Conservation (phyloP, 495 filamentous ascomycete species). For the Neurospora sp. region DNA sequence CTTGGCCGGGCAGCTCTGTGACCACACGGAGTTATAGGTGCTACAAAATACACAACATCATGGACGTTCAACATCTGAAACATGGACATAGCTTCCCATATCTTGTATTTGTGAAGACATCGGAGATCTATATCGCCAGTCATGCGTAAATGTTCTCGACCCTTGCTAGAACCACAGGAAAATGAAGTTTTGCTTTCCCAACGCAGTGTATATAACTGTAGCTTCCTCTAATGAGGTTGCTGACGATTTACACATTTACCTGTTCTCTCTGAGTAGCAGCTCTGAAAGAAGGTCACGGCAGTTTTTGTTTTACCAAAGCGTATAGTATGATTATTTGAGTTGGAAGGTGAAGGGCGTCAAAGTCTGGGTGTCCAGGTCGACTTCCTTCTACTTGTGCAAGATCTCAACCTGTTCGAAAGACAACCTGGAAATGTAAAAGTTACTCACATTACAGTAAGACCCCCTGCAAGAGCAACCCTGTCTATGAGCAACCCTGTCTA, state of each 20-base stretch:
- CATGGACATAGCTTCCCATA: not conserved
- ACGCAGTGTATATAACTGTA: not conserved
- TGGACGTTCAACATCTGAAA: not conserved
- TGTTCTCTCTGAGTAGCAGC: not conserved
- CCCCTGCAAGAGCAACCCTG: too few relatives aligned
- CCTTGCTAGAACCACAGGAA: not conserved
- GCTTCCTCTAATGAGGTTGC: not conserved
- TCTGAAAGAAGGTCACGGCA: not conserved
- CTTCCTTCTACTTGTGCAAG: not conserved
- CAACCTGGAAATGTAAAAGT: not conserved
- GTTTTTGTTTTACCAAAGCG: not conserved
- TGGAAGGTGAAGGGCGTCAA: not conserved
- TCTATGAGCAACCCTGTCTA: too few relatives aligned
- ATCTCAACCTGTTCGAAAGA: not conserved
- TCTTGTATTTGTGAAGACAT: too few relatives aligned
- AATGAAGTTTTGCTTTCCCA: not conserved
- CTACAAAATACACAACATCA: not conserved
- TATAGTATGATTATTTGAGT: not conserved
- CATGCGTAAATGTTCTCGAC: not conserved
- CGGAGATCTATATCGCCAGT: not conserved
- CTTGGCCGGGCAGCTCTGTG: not conserved
- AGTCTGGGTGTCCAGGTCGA: not conserved
- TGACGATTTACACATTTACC: not conserved
- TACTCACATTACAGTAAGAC: not conserved
- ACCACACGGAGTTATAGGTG: not conserved